Conservation (phyloP, 1,284 basidiomycete species). For the Waitea zeae region DNA sequence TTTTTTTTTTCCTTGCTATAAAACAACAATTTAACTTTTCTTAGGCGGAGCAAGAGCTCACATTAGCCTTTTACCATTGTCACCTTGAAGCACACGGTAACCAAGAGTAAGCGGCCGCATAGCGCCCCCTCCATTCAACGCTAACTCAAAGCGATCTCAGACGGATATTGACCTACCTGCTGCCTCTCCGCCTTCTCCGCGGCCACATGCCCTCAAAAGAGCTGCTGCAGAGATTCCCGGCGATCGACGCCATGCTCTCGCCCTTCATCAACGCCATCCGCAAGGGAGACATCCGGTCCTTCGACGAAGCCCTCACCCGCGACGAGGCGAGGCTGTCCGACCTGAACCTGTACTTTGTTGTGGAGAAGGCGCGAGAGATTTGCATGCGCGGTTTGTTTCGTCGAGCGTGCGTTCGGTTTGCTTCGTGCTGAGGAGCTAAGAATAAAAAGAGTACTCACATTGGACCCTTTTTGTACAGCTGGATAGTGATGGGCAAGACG, state of each 20-base stretch:
- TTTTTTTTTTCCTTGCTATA: too few species aligned
- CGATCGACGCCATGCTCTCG: constrained; percentile 54
- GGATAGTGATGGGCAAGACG: constrained; percentile 56
- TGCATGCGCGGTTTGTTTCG: constrained; percentile 78
- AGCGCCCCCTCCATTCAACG: neutral
- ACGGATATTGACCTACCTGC: constrained; percentile 79
- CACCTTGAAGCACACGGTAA: constrained; percentile 50
- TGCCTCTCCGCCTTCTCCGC: constrained; percentile 75
- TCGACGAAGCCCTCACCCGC: constrained; percentile 59
- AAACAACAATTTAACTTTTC: too few species aligned
- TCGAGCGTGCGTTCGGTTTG: constrained; percentile 58
- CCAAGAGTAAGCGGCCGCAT: constrained; percentile 47
- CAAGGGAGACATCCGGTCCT: constrained; percentile 62
- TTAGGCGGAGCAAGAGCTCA: constrained; percentile 71
- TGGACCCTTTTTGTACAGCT: too few species aligned
- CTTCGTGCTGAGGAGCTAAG: too few species aligned
- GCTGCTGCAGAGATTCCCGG: constrained; percentile 55
- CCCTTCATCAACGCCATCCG: constrained; percentile 74
- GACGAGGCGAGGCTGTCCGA: constrained; percentile 60
- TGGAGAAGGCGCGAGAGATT: constrained; percentile 79
- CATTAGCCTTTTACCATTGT: constrained; percentile 70
- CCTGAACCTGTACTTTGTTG: constrained; percentile 69
- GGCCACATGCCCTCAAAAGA: constrained; percentile 65
- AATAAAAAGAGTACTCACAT: too few species aligned
- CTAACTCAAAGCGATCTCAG: constrained; percentile 18